Evolutionary conservation across 129 eudicot species (phyloP).

Genomic region (Artemisia tridentata): DNA sequence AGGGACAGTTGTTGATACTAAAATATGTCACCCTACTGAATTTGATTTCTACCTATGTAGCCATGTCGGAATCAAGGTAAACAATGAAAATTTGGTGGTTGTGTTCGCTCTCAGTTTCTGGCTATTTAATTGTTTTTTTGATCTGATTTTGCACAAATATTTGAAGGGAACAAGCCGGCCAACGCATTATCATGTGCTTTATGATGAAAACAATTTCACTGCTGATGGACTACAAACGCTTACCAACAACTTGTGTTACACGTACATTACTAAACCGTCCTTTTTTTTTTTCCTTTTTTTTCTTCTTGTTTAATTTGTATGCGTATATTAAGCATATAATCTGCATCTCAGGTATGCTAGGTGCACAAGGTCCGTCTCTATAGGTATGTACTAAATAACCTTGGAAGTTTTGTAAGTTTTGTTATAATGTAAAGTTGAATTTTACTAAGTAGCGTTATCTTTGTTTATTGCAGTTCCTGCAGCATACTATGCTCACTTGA

Average conservation of each 20-base stretch:
- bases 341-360: conserved; percentile 53
- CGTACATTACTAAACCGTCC: conserved; percentile 34
- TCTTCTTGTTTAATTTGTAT: neutral
- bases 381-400: conserved; percentile 43
- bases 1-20: conserved; percentile 79
- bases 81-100: neutral
- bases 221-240: conserved; percentile 64
- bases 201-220: conserved; percentile 68
- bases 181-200: conserved; percentile 73
- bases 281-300: neutral
- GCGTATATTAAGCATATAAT: neutral
- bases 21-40: conserved; percentile 60
- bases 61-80: conserved; percentile 84
- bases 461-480: conserved; percentile 58
- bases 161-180: conserved; percentile 84
- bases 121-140: neutral
- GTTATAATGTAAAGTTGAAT: no score
- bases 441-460: neutral
- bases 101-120: neutral
- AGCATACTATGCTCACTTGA: conserved; percentile 75
- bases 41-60: conserved; percentile 82
- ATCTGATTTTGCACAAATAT: neutral
- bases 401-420: neutral
- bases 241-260: conserved; percentile 66
- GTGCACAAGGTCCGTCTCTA: conserved; percentile 81